Base-by-base conservation (phyloP, 805 yeast species). In the Ogataea haglerorum region DNA sequence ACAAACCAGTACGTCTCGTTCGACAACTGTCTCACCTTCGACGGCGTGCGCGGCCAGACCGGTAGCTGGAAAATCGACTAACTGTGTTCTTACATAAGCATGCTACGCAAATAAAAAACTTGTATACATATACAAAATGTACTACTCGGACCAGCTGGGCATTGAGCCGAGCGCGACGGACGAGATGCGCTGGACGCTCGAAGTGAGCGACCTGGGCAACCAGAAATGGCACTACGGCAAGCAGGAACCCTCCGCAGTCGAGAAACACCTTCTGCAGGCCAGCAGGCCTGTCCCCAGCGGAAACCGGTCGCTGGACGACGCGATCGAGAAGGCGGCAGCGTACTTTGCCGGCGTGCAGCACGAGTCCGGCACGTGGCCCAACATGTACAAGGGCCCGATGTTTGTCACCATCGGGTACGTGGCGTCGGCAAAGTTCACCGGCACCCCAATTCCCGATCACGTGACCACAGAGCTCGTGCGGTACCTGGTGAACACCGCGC, bases 361-460 rank as follows among this genome's bases (percentile, higher is more conserved):
- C 40, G 62, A 67, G 1, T 75, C 82, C n/a, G 99, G 99, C 0
- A 78, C 80, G 6, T 86, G 91, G 65, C 96, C 97, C 1, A 78
- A 84, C 53, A 95, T 87, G 58, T 93, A 93, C 57, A 89, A 89
- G 48, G 99, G 99, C 2, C 99, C 99, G 3, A 90, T 91, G 96
- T 93, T 93, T 62, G 80, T 93, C 87, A 79, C 93, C 0, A 82
- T 90, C 43, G 98, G 99, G 1, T 86, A 83, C 52, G 79, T 93
- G 18, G 85, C 76, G 0, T 79, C 86, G 2, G 73, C 76, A 48
- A 86, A 89, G 61, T 80, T 80, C 58, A 75, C 90, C 10, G 75
- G 77, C 26, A 72, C 78, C 0, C 76, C 75, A 9, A 84, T 93
- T 26, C 82, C 90, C 0, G 80, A 78, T 22, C 81, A 76, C 27